Percentiles rank a stretch among this genome's conserved stretches.
Conservation (phyloP, 164 flowering plant species). For the Cinnamomum micranthum region DNA sequence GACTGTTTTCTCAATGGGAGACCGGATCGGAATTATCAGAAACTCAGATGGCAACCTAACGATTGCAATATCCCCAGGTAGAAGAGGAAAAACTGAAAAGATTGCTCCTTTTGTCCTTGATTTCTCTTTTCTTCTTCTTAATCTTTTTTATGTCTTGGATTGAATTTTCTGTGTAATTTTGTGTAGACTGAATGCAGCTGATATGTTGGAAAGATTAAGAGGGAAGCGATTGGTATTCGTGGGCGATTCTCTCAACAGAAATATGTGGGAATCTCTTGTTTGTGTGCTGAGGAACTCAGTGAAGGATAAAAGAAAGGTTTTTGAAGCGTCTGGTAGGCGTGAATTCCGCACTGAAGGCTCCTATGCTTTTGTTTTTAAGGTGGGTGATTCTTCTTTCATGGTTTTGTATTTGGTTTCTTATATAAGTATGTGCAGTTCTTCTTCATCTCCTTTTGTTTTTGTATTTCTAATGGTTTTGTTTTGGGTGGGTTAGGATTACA, state of each 20-base stretch:
- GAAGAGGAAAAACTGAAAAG: background rate
- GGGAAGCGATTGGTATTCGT: conserved; percentile 87
- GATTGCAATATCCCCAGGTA: conserved; percentile 83
- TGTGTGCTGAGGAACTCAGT: conserved; percentile 66
- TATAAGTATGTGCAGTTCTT: background rate
- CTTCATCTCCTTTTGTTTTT: background rate
- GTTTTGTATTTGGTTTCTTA: background rate
- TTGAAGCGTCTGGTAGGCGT: conserved; percentile 68
- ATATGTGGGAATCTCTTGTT: conserved; percentile 98
- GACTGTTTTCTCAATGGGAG: conserved; percentile 75
- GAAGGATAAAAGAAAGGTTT: conserved; percentile 67
- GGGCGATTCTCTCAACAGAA: conserved; percentile 93
- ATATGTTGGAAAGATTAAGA: conserved; percentile 67
- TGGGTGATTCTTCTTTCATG: conserved; percentile 21
- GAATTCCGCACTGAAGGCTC: conserved; percentile 72
- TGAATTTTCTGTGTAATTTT: conserved; percentile 1
- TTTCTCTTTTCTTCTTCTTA: background rate
- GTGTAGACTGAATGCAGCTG: conserved; percentile 58
- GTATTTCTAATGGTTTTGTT: background rate
- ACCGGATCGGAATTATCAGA: conserved; percentile 60
- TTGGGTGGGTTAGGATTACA: conserved; percentile 53
- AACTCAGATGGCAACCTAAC: conserved; percentile 83
- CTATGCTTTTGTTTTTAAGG: conserved; percentile 72
- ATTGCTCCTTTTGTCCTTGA: background rate
- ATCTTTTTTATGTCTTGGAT: background rate